Percentiles rank a stretch among this genome's conserved stretches.
These are phyloP conservation scores for Suhomyces tanzawaensis DNA, from an alignment of 805 yeast genomes.

Conservation along the genomic window DNA sequence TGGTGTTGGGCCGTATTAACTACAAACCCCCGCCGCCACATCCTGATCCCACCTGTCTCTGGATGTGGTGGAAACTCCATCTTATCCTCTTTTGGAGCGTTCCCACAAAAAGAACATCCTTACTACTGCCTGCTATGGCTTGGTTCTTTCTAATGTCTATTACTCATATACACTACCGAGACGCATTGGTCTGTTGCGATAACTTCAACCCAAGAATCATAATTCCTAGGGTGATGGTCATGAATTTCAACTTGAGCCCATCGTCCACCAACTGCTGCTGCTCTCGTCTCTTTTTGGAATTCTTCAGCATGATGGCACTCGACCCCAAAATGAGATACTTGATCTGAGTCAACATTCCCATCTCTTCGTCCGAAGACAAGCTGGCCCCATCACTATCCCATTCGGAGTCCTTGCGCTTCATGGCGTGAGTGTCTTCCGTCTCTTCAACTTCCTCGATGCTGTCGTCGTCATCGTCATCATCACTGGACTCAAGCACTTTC, in stretches of 20 bases:
- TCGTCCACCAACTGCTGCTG: conserved; percentile 36
- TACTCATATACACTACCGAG: no score
- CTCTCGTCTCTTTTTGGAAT: conserved; percentile 15
- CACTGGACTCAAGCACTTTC: conserved; percentile 9
- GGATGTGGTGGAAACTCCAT: no score
- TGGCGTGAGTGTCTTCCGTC: conserved; percentile 11
- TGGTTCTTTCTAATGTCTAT: no score
- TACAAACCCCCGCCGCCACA: no score
- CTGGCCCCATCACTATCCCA: conserved; percentile 6
- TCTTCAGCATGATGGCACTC: conserved; percentile 6
- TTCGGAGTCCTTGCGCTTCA: conserved; percentile 2
- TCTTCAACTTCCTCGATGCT: conserved; percentile 14
- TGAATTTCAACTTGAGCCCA: conserved; percentile 39
- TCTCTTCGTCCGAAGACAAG: conserved; percentile 19
- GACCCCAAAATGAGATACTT: conserved; percentile 33
- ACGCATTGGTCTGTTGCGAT: conserved; percentile 20
- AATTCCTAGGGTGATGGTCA: conserved; percentile 42
- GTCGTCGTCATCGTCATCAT: conserved; percentile 13
- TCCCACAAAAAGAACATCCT: no score
- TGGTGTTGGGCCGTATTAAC: no score
- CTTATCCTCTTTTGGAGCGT: no score
- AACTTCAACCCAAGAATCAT: conserved; percentile 38
- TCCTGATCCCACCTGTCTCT: no score
- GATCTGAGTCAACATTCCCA: conserved; percentile 35
- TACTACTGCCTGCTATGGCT: no score